phyloP scores from a whole-genome alignment of 192 early-diverging fungal genomes.

The Coemansia sp. region DNA sequence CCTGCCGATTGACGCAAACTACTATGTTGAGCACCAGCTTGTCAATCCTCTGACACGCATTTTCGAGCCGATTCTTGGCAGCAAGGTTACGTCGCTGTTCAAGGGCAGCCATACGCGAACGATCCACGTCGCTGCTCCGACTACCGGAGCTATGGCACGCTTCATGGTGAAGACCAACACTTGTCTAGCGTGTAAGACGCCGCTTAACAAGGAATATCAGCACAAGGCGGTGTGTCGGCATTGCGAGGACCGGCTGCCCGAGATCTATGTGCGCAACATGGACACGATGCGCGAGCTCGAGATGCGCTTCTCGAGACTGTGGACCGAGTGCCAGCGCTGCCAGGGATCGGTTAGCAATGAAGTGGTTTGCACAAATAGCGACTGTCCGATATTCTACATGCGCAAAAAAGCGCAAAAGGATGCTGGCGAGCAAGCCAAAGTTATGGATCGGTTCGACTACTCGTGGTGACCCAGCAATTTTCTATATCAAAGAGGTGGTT shows the following conservation, averaged over 20 bases:
- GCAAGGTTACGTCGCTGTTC: slow-evolving; percentile 78
- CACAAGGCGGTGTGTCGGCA: slow-evolving; percentile 78
- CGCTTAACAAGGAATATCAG: slow-evolving; percentile 62
- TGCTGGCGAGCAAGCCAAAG: slow-evolving; percentile 67
- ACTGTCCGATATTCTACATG: slow-evolving; percentile 99
- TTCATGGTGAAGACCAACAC: slow-evolving; percentile 92
- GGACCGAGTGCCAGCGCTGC: slow-evolving; percentile 98
- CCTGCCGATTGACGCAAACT: slow-evolving; percentile 93
- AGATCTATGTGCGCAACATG: slow-evolving; percentile 78
- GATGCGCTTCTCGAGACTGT: slow-evolving; percentile 78
- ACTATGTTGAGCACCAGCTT: slow-evolving; percentile 96
- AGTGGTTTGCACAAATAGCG: slow-evolving; percentile 90
- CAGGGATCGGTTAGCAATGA: slow-evolving; percentile 93
- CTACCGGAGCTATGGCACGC: slow-evolving; percentile 86
- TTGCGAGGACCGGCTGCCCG: slow-evolving; percentile 68
- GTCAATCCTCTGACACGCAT: slow-evolving; percentile 90
- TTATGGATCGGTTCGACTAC: slow-evolving; percentile 75
- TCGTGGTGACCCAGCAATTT: slow-evolving; percentile 44
- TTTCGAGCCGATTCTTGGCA: slow-evolving; percentile 94
- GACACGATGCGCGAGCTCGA: slow-evolving; percentile 70
- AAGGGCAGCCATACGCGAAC: slow-evolving; percentile 75
- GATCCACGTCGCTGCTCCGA: slow-evolving; percentile 83
- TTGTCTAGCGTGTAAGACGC: slow-evolving; percentile 89
- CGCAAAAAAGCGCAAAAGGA: slow-evolving; percentile 96
- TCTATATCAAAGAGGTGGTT: too few relatives aligned